Percentiles rank a stretch among this genome's conserved stretches.
phyloP scores from a whole-genome alignment of 208 protist species.

The Acanthamoeba triangularis region DNA sequence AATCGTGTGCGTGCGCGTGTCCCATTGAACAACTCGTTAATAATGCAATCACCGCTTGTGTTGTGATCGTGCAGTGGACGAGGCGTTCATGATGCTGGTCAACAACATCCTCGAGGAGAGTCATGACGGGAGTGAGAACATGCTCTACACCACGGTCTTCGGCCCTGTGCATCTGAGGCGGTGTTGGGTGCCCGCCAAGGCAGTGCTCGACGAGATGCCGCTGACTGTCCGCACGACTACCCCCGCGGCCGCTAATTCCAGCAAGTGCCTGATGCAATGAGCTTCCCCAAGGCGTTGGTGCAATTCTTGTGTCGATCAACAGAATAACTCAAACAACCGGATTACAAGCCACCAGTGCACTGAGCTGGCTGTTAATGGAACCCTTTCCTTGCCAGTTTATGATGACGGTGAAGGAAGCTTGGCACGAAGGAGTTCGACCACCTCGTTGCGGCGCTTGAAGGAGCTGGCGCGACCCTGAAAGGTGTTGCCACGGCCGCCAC shows the following conservation, averaged over 20 bases:
- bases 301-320: background rate
- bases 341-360: background rate
- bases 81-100: background rate
- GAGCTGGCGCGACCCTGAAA: slow-evolving; percentile 43
- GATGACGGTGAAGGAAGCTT: background rate
- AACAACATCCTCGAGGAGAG: background rate
- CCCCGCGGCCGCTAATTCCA: too few relatives aligned
- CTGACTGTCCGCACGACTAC: too few relatives aligned
- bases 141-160: background rate
- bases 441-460: slow-evolving; percentile 8
- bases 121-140: background rate
- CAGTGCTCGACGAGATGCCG: background rate
- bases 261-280: background rate
- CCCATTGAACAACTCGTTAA: background rate
- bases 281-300: background rate
- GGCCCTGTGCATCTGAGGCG: too few relatives aligned
- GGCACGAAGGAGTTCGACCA: background rate
- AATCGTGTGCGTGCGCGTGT: too few relatives aligned
- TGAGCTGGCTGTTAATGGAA: too few relatives aligned
- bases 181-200: background rate
- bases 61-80: background rate
- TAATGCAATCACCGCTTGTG: background rate
- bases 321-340: background rate
- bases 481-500: slow-evolving; percentile 50
- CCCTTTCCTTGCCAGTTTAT: too few relatives aligned